Conservation (phyloP, 2,329 filamentous ascomycete genomes). For the Drechslerella dactyloides region DNA sequence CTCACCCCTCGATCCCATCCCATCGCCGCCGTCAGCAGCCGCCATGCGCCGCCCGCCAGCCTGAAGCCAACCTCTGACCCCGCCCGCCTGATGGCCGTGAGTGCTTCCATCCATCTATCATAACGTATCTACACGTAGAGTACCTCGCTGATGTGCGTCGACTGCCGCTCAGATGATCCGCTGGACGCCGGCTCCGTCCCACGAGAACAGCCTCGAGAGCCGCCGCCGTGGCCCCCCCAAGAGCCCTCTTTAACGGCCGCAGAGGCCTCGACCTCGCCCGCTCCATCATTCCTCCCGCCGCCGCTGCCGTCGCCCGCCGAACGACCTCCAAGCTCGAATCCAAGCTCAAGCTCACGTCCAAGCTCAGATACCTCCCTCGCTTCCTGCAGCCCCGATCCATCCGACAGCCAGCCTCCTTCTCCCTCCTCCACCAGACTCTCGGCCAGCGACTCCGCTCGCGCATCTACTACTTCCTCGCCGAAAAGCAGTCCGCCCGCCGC, state of each 20-base stretch:
- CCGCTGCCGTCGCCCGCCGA: conserved; percentile 21
- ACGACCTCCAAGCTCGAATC: not conserved
- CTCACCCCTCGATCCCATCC: too few species aligned
- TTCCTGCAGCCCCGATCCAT: conserved; percentile 42
- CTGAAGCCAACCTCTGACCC: too few species aligned
- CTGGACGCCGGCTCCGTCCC: conserved; percentile 18
- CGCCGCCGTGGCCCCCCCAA: conserved; percentile 37
- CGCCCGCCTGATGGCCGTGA: too few species aligned
- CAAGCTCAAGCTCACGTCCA: too few species aligned
- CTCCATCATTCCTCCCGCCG: conserved; percentile 36
- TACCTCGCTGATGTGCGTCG: not conserved
- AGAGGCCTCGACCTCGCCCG: conserved; percentile 27
- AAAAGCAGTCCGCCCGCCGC: conserved; percentile 19
- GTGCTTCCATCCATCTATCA: too few species aligned
- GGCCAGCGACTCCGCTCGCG: conserved; percentile 31
- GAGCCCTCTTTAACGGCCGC: conserved; percentile 41
- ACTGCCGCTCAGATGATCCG: conserved; percentile 41
- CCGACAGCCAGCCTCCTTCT: conserved; percentile 7
- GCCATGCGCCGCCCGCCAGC: too few species aligned
- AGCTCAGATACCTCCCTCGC: conserved; percentile 24
- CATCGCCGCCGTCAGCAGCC: too few species aligned
- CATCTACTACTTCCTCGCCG: conserved; percentile 33
- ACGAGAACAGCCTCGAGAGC: conserved; percentile 28
- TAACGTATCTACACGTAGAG: too few species aligned
- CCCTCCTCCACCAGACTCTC: conserved; percentile 37